Evolutionary conservation across 2,329 filamentous ascomycete species (phyloP), one percentile per base, ranked within the genome.

Genomic region (Gnomoniopsis smithogilvyi): DNA sequence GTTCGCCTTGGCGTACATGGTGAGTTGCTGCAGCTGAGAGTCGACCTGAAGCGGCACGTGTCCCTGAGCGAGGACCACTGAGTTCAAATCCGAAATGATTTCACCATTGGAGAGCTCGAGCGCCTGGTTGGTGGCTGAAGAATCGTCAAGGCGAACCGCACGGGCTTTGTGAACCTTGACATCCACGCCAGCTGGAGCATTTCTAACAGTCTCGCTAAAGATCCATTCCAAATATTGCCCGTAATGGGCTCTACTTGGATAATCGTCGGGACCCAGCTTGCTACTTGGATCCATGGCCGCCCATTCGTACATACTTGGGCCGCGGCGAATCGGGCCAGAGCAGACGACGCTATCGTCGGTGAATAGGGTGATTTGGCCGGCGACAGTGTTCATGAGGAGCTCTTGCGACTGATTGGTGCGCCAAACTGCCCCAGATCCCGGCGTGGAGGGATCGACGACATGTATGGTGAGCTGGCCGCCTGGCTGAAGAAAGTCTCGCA

Each of bases 171-270:
- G 53, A 15, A 55, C 53, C 41, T 36, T 30, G 26, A 55, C 30
- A 24, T 55, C 34, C 14, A 55, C n/a, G 11, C 43, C 43, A n/a
- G 14, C 43, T 2, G 53, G 53, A 17, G 53, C 45, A 8, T 19
- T 49, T 12, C n/a, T 33, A 26, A 67, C 58, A 10, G 63, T 56
- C 55, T 67, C 66, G 58, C 47, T 63, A 59, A 67, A 63, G 2
- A 67, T 60, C 65, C 65, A 67, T 52, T 64, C 64, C 17, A 67
- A 59, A n/a, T 67, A 67, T 17, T 46, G 53, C 21, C 53, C 53
- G 14, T 55, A 55, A 1, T 36, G 6, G 12, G 53, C 53, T 1
- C 53, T 41, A 17, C 43, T 55, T 11, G 53, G 41, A 46, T 55
- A 55, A 26, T 55, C 45, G 53, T 55, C 53, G 10, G 53, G 53